A percentile compares a stretch with the other conserved stretches of the same genome.
Conservation (phyloP, 352 stramenopile species). For the Elongisporangium prolatum region DNA sequence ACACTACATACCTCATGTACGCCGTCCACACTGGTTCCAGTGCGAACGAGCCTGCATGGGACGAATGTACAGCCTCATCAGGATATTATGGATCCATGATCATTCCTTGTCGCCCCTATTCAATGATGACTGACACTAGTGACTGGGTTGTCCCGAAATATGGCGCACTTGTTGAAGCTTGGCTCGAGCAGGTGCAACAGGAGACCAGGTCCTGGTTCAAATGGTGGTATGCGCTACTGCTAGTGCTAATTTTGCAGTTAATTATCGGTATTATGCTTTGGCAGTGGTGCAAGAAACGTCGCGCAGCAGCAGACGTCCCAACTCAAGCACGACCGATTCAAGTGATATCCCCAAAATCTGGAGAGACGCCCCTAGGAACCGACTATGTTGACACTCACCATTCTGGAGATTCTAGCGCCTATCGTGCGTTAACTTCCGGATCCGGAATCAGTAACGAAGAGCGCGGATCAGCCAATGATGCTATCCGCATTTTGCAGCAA, state of each 20-base stretch:
- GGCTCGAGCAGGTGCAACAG: slow-evolving; percentile 9
- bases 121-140: neutral
- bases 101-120: slow-evolving; percentile 10
- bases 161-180: slow-evolving; percentile 8
- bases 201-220: neutral
- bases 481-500: too few relatives aligned
- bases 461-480: too few relatives aligned
- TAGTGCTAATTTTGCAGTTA: neutral
- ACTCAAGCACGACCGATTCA: too few relatives aligned
- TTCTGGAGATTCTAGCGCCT: too few relatives aligned
- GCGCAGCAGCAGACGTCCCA: too few relatives aligned
- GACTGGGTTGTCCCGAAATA: slow-evolving; percentile 10
- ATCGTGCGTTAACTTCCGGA: too few relatives aligned
- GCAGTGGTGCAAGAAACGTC: too few relatives aligned
- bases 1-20: slow-evolving; percentile 10
- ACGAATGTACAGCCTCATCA: neutral
- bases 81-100: slow-evolving; percentile 16
- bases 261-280: too few relatives aligned
- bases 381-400: too few relatives aligned
- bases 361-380: too few relatives aligned
- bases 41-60: slow-evolving; percentile 10
- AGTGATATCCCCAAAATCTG: too few relatives aligned
- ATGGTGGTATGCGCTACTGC: neutral
- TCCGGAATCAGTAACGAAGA: too few relatives aligned
- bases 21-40: slow-evolving; percentile 13